These are phyloP conservation scores for Sanghuangporus weigelae DNA, from an alignment of 1,284 basidiomycete genomes.

Conservation along the genomic window DNA sequence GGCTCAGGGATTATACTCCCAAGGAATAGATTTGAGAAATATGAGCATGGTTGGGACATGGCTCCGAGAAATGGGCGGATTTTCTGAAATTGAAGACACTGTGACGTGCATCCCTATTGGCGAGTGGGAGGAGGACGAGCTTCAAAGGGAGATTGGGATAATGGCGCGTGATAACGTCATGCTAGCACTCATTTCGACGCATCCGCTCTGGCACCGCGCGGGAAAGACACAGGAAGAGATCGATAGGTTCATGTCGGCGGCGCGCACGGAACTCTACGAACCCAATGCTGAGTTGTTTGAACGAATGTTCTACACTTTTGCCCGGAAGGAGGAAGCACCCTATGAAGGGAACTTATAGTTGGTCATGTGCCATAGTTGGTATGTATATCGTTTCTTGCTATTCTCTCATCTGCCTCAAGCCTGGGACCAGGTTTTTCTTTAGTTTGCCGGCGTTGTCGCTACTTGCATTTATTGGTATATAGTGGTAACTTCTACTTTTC, in stretches of 20 bases:
- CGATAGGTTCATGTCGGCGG: constrained; percentile 3
- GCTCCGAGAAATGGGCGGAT: constrained; percentile 15
- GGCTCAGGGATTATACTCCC: background rate
- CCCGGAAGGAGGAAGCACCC: constrained; percentile 10
- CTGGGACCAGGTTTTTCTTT: background rate
- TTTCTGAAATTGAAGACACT: constrained; percentile 13
- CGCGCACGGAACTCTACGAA: constrained; percentile 14
- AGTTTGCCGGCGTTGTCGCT: background rate
- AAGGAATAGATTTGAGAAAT: constrained; percentile 9
- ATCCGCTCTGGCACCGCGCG: constrained; percentile 12
- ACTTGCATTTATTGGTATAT: background rate
- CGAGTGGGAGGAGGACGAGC: constrained; percentile 15
- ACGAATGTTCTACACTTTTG: constrained; percentile 13
- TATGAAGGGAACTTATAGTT: constrained; percentile 1
- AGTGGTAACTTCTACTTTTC: background rate
- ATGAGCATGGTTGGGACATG: constrained; percentile 11
- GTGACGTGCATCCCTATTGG: constrained; percentile 15
- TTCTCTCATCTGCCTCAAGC: background rate
- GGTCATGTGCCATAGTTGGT: background rate
- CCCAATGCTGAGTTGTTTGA: constrained; percentile 7
- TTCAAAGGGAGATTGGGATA: constrained; percentile 16
- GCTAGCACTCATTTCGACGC: constrained; percentile 7
- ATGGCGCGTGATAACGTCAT: constrained; percentile 18
- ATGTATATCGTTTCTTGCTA: background rate
- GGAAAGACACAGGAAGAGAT: constrained; percentile 13